Evolutionary conservation across 257 asterid genomes (phyloP), one percentile per base, ranked within the genome.

Genomic region (Primulina tabacum): DNA sequence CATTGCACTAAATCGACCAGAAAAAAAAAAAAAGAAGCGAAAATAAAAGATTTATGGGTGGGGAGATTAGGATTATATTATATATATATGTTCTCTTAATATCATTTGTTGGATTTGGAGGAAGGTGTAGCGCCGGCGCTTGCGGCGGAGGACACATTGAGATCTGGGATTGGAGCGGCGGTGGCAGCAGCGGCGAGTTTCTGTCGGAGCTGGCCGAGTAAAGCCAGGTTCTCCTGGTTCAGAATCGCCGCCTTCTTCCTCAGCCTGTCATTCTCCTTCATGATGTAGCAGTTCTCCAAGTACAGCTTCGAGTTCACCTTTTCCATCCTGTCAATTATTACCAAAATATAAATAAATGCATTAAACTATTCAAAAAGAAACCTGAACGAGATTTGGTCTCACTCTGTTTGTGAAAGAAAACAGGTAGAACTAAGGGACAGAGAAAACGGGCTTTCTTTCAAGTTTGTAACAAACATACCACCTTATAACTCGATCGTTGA

Each of bases 161-260:
- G 55, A 14, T 47, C 55, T 14, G 55, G 18, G 18, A 47, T 47
- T 47, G 55, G 18, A 47, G 55, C 18, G 55, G 55, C 3, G 55
- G 55, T 4, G 18, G 55, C n/a, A 4, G 55, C 55, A 1, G 18
- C 55, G 55, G 55, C 55, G 5, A 40, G 52, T 40, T 40, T 40
- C 52, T 75, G 75, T 17, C 60, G 70, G 8, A 75, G 75, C 68
- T 75, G 71, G 65, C 59, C 14, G 56, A 69, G 73, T 62, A 75
- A 58, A n/a, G 68, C 75, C 37, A 70, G 75, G 6, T 75, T 75
- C 71, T 75, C 79, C 58, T 75, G 75, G 64, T 72, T 75, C 33
- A 75, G 79, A 18, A 60, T 56, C 56, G 64, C 75, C 14, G 79
- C 79, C 52, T 67, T 70, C 75, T 70, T 75, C 71, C 79, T 64